A percentile compares a stretch with the other conserved stretches of the same genome.
These are phyloP conservation scores for Ophiorrhiza pumila DNA, from an alignment of 257 asterid genomes.

Conservation along the genomic window DNA sequence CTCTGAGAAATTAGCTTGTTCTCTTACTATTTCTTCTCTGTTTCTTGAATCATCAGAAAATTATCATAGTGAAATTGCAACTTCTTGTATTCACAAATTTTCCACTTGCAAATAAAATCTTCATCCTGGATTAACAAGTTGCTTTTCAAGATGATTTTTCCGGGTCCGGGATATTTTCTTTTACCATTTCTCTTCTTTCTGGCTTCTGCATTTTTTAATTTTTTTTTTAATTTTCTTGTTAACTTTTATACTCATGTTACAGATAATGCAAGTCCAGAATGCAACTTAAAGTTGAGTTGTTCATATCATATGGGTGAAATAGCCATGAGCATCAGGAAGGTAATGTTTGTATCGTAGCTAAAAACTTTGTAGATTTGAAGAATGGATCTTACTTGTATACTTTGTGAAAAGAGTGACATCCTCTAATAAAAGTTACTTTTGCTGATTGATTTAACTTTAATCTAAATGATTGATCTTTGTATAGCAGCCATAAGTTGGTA, in stretches of 20 bases:
- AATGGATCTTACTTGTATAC: background rate
- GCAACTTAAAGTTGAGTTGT: conserved; percentile 70
- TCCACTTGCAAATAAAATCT: background rate
- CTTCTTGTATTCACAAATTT: background rate
- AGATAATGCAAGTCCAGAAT: conserved; percentile 81
- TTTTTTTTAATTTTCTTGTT: background rate
- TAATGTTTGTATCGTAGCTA: conserved; percentile 21
- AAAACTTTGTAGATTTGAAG: background rate
- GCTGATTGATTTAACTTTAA: background rate
- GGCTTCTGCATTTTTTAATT: conserved; percentile 1
- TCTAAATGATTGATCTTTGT: background rate
- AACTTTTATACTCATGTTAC: conserved; percentile 27
- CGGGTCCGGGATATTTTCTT: background rate
- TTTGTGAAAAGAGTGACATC: background rate
- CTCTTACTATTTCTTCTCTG: background rate
- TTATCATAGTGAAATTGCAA: background rate
- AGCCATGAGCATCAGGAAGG: conserved; percentile 89
- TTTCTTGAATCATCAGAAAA: background rate
- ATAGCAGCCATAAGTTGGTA: too few species aligned
- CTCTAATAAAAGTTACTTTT: too few species aligned
- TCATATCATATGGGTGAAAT: conserved; percentile 90
- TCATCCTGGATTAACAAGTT: background rate
- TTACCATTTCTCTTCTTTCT: background rate
- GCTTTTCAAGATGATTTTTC: background rate
- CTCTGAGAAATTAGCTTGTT: background rate